These are phyloP conservation scores for Lumnitzera littorea DNA, from an alignment of 345 rosid genomes.

Conservation along the genomic window DNA sequence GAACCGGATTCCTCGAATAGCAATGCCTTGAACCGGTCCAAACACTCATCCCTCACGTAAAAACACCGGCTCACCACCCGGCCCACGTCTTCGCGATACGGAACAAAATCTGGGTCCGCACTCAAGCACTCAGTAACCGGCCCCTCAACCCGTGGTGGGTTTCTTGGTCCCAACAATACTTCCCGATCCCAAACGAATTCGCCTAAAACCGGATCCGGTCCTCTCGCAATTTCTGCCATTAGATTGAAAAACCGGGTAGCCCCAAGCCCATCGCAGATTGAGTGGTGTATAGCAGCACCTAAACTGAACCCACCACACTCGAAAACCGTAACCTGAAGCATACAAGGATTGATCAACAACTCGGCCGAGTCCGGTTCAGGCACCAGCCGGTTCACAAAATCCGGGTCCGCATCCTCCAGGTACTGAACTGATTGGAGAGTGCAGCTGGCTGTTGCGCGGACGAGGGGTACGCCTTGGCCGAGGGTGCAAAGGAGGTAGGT, in stretches of 20 bases:
- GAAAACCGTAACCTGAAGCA: conserved; percentile 65
- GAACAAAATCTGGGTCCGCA: conserved; percentile 34
- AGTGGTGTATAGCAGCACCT: conserved; percentile 65
- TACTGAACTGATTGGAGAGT: conserved; percentile 44
- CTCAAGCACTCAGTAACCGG: conserved; percentile 42
- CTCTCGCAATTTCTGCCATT: conserved; percentile 68
- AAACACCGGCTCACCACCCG: conserved; percentile 42
- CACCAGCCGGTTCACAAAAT: conserved; percentile 42
- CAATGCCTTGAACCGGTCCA: conserved; percentile 47
- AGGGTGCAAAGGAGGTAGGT: conserved; percentile 32
- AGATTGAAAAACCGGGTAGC: conserved; percentile 70
- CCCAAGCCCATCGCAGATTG: conserved; percentile 72
- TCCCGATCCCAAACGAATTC: conserved; percentile 67
- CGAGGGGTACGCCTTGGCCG: conserved; percentile 51
- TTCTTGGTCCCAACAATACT: conserved; percentile 54
- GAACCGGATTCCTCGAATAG: conserved; percentile 46
- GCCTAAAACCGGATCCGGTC: conserved; percentile 29
- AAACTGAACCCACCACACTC: conserved; percentile 68
- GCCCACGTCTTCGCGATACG: conserved; percentile 32
- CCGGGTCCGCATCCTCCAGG: conserved; percentile 51
- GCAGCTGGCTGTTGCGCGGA: conserved; percentile 47
- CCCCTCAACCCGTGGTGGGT: conserved; percentile 47
- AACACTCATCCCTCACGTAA: conserved; percentile 52
- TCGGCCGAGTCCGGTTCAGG: conserved; percentile 52
- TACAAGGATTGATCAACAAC: conserved; percentile 46